A percentile compares a stretch with the other conserved stretches of the same genome.
These are phyloP conservation scores for Papiliotrema fonsecae DNA, from an alignment of 1,284 basidiomycete species.

Conservation along the genomic window DNA sequence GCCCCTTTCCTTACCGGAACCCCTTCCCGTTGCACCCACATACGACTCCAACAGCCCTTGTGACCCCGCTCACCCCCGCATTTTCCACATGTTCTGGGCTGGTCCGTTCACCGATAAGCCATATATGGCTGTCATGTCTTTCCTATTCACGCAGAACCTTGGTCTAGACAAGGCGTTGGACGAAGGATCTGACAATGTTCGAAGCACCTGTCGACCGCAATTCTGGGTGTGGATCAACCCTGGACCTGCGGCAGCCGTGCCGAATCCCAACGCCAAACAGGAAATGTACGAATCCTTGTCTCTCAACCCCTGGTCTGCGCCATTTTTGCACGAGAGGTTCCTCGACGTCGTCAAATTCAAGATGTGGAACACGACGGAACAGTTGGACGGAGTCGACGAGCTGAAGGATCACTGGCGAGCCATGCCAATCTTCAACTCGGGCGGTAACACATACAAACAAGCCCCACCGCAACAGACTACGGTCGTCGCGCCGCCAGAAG, in stretches of 20 bases:
- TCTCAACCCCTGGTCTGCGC: constrained; percentile 75
- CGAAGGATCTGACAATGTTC: constrained; percentile 24
- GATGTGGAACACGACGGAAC: constrained; percentile 86
- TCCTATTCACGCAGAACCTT: constrained; percentile 76
- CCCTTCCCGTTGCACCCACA: constrained; percentile 25
- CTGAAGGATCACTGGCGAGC: constrained; percentile 69
- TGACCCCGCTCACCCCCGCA: constrained; percentile 63
- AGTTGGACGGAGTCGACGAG: constrained; percentile 73
- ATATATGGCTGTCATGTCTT: constrained; percentile 70
- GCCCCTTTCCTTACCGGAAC: constrained; percentile 34
- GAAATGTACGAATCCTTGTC: constrained; percentile 65
- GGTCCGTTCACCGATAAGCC: constrained; percentile 80
- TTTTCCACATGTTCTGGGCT: constrained; percentile 84
- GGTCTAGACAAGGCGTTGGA: constrained; percentile 54
- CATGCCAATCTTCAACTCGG: constrained; percentile 67
- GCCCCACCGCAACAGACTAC: constrained; percentile 19
- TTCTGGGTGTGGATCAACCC: constrained; percentile 88
- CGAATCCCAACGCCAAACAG: constrained; percentile 63
- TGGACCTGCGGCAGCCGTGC: constrained; percentile 61
- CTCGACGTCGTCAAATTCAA: constrained; percentile 75
- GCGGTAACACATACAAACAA: constrained; percentile 58
- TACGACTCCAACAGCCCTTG: constrained; percentile 53
- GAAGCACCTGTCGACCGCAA: constrained; percentile 61
- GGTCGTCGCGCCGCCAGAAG: constrained; percentile 12
- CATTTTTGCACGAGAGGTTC: constrained; percentile 75